Percentiles rank a stretch among this genome's conserved stretches.
Conservation (phyloP, 768 basidiomycete genomes). For the Phlebiopsis gigantea region DNA sequence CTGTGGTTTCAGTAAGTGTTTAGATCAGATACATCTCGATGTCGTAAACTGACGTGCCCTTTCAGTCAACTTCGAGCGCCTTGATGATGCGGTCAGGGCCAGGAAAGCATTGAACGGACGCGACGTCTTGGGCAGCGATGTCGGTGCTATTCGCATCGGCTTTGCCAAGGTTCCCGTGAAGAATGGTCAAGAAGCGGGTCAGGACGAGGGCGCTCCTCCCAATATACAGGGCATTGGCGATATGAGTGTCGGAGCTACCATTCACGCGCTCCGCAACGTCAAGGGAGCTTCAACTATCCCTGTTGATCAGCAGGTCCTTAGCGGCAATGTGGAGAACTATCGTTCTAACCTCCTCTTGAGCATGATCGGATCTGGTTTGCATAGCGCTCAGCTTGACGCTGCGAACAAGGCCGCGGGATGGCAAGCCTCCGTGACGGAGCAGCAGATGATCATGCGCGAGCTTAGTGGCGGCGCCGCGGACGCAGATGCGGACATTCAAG, state of each 20-base stretch:
- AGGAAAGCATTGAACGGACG: conserved; percentile 94
- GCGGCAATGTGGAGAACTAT: conserved; percentile 91
- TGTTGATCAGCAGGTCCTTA: conserved; percentile 89
- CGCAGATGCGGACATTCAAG: conserved; percentile 79
- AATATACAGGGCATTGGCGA: conserved; percentile 81
- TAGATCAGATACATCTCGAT: neutral
- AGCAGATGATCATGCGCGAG: conserved; percentile 96
- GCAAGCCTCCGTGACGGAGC: conserved; percentile 78
- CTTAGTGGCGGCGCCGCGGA: conserved; percentile 72
- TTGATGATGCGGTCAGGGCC: conserved; percentile 95
- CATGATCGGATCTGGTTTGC: conserved; percentile 77
- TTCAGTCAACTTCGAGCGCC: conserved; percentile 91
- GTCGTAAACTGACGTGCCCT: neutral
- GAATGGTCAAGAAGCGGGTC: conserved; percentile 60
- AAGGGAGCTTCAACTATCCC: conserved; percentile 92
- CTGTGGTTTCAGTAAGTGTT: conserved; percentile 77
- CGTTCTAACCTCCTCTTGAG: conserved; percentile 86
- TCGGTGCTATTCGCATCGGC: conserved; percentile 94
- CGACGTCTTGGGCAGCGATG: conserved; percentile 93
- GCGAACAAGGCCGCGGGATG: conserved; percentile 59
- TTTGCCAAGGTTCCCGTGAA: conserved; percentile 96
- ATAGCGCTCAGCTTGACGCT: conserved; percentile 54
- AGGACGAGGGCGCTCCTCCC: conserved; percentile 60
- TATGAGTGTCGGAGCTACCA: conserved; percentile 81
- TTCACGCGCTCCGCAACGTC: conserved; percentile 79